These are phyloP conservation scores for Mariannaea sp. DNA, from an alignment of 2,329 filamentous ascomycete species.

Conservation along the genomic window DNA sequence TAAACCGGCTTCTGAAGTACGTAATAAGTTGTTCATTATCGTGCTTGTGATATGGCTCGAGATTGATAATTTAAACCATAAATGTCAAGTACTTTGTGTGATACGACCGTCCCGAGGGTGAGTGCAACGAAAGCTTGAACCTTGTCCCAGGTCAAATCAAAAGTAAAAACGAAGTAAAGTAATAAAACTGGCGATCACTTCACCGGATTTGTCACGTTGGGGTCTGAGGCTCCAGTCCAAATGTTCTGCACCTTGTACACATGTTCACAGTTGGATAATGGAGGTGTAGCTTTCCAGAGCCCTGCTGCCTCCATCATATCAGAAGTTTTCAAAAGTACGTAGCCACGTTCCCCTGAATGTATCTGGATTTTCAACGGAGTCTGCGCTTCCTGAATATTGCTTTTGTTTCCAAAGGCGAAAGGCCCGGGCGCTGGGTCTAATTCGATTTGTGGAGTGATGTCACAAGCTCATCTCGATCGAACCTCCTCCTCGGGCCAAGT, in stretches of 20 bases:
- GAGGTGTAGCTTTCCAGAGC: too few species aligned
- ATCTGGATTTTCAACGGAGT: not conserved
- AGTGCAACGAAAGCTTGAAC: not conserved
- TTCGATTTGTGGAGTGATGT: not conserved
- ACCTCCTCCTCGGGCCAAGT: not conserved
- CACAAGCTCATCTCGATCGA: constrained; percentile 9
- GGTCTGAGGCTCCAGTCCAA: too few species aligned
- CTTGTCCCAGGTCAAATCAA: constrained; percentile 1
- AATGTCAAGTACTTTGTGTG: too few species aligned
- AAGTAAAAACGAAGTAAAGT: not conserved
- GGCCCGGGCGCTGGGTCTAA: not conserved
- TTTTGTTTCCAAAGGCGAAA: not conserved
- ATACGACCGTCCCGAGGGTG: not conserved
- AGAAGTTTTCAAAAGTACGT: not conserved
- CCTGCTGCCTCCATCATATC: constrained; percentile 2
- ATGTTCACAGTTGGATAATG: too few species aligned
- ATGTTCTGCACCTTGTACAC: too few species aligned
- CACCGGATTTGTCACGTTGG: too few species aligned
- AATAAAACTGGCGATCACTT: too few species aligned
- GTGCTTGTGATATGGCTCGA: too few species aligned
- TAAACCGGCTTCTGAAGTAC: constrained; percentile 1
- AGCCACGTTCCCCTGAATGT: too few species aligned
- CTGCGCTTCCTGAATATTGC: not conserved
- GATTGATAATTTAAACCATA: too few species aligned
- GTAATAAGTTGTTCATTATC: too few species aligned